Percentiles rank a stretch among this genome's conserved stretches.
Conservation (phyloP, 225 moss, liverwort and hornwort genomes). For the Climacium dendroides region DNA sequence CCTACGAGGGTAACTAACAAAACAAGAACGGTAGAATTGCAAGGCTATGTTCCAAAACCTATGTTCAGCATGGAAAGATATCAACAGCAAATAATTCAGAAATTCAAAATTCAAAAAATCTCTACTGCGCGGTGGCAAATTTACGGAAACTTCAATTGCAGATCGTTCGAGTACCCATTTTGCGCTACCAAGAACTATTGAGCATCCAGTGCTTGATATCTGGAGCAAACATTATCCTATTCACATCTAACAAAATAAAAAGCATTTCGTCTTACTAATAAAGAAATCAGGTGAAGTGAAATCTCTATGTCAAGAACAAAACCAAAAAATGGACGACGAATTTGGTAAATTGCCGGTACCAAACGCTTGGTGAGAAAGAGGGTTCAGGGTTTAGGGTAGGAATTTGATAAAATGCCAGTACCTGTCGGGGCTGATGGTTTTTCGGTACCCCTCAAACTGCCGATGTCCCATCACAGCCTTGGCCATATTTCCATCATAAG, state of each 20-base stretch:
- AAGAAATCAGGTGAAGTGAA: not conserved
- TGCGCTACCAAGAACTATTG: not conserved
- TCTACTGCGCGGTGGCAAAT: not conserved
- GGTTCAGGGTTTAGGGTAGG: not conserved
- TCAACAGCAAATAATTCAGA: not conserved
- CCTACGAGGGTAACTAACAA: not conserved
- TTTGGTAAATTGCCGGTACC: not conserved
- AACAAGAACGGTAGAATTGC: not conserved
- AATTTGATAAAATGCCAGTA: not conserved
- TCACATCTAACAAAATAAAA: not conserved
- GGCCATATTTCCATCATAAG: slow-evolving; percentile 80
- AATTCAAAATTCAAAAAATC: not conserved
- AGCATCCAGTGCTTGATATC: not conserved
- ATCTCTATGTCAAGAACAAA: not conserved
- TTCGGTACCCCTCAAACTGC: slow-evolving; percentile 61
- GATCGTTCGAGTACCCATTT: not conserved
- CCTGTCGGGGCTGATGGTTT: slow-evolving; percentile 67
- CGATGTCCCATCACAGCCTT: slow-evolving; percentile 73
- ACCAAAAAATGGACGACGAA: not conserved
- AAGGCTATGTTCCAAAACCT: not conserved
- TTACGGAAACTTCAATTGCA: not conserved
- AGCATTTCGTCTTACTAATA: not conserved
- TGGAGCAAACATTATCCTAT: not conserved
- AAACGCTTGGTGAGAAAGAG: not conserved
- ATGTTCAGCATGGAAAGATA: not conserved